Evolutionary conservation across 176 grass and related monocot genomes (phyloP).

Genomic region (Elaeis guineensis): DNA sequence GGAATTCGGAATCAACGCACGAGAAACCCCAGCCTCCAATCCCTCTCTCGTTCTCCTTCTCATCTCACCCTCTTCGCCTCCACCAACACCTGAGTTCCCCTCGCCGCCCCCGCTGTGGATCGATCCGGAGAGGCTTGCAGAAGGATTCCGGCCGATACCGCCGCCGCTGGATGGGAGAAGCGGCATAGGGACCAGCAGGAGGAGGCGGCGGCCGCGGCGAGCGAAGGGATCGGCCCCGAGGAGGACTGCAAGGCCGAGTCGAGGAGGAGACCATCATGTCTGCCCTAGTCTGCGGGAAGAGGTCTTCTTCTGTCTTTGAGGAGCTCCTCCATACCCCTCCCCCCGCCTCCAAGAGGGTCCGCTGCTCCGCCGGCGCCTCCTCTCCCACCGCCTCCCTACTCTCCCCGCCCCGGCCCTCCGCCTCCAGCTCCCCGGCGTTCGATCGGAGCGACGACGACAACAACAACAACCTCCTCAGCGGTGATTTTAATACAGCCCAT

Average conservation of each 20-base stretch:
- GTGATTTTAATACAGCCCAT: background rate
- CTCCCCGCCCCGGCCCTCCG: background rate
- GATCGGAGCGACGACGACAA: slow-evolving; percentile 19
- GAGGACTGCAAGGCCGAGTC: slow-evolving; percentile 17
- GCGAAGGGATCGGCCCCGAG: slow-evolving; percentile 1
- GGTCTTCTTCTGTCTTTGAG: slow-evolving; percentile 96
- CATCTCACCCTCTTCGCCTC: too few relatives aligned
- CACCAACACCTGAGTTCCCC: background rate
- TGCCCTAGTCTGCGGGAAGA: slow-evolving; percentile 98
- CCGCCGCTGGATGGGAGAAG: too few relatives aligned
- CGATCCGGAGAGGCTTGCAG: too few relatives aligned
- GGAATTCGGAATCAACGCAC: too few relatives aligned
- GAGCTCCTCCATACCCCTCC: slow-evolving; percentile 52
- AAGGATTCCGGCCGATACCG: too few relatives aligned
- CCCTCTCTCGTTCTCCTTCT: too few relatives aligned
- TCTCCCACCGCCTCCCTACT: slow-evolving; percentile 10
- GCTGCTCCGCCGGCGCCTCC: slow-evolving; percentile 39
- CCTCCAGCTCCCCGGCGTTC: background rate
- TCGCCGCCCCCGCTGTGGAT: background rate
- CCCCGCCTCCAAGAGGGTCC: slow-evolving; percentile 53
- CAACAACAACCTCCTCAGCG: too few relatives aligned
- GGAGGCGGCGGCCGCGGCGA: too few relatives aligned
- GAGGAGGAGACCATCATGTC: slow-evolving; percentile 58
- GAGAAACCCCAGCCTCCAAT: too few relatives aligned
- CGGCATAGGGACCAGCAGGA: background rate